Percentiles rank a stretch among this genome's conserved stretches.
These are phyloP conservation scores for Gossypium armourianum DNA, from an alignment of 441 rosid genomes.

Conservation along the genomic window DNA sequence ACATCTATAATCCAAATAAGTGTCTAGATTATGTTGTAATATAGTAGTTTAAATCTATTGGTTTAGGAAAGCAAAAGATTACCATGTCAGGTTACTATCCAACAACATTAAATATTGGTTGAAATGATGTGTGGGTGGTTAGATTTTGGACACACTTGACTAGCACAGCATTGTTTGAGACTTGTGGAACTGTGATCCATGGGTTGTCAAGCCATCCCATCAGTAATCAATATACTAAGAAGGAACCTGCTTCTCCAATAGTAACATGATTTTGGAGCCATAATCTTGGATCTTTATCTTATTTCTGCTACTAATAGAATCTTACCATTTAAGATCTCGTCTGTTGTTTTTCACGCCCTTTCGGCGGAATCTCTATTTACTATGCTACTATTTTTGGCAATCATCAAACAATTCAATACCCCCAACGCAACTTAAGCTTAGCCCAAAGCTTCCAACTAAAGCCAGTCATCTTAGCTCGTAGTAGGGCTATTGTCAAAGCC, in stretches of 20 bases:
- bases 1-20: not conserved
- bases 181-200: not conserved
- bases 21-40: too few species aligned
- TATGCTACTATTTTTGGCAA: not conserved
- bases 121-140: not conserved
- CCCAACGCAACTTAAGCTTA: not conserved
- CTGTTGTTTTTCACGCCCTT: not conserved
- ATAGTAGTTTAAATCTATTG: not conserved
- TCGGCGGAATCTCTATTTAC: not conserved
- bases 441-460: too few species aligned
- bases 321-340: not conserved
- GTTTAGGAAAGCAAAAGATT: not conserved
- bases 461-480: too few species aligned
- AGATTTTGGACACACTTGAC: slow-evolving; percentile 4
- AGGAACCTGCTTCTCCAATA: not conserved
- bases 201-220: not conserved
- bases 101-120: not conserved
- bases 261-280: not conserved
- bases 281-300: not conserved
- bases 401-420: not conserved
- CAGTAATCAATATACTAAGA: not conserved
- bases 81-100: not conserved
- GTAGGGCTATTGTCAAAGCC: too few species aligned
- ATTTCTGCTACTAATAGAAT: not conserved
- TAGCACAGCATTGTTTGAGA: not conserved